A percentile compares a stretch with the other conserved stretches of the same genome.
Conservation (phyloP, 331 rosid species). For the Stylosanthes scabra region DNA sequence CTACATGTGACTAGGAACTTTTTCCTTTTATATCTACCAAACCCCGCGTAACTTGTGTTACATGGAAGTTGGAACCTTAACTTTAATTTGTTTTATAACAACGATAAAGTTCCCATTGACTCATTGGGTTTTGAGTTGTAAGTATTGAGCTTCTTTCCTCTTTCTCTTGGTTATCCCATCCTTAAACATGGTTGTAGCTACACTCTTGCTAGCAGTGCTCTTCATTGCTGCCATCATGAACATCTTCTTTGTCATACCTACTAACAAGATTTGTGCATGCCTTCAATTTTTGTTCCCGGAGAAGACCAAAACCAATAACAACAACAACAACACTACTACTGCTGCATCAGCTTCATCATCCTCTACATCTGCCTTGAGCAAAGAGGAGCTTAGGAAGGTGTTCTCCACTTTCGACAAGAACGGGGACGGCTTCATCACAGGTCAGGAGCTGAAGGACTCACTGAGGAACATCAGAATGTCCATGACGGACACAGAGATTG, state of each 20-base stretch:
- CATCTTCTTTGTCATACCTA: conserved; percentile 53
- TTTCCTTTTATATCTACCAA: conserved; percentile 29
- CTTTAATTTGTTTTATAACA: neutral
- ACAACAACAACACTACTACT: neutral
- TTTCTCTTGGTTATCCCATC: conserved; percentile 36
- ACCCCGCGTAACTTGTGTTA: conserved; percentile 49
- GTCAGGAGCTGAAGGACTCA: conserved; percentile 70
- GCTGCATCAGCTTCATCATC: neutral
- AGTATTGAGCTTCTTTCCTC: neutral
- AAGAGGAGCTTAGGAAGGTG: conserved; percentile 54
- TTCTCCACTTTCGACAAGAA: conserved; percentile 83
- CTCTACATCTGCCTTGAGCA: neutral
- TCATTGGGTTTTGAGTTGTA: neutral
- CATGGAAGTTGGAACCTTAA: neutral
- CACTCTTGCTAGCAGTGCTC: conserved; percentile 50
- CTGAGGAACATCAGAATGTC: conserved; percentile 65
- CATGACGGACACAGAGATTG: conserved; percentile 64
- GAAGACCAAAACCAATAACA: conserved; percentile 8
- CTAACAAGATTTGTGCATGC: conserved; percentile 53
- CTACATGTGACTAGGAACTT: no score
- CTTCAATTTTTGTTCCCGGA: conserved; percentile 42
- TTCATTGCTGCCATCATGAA: conserved; percentile 69
- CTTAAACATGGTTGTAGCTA: conserved; percentile 47
- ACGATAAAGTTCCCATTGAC: neutral
- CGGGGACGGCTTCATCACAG: conserved; percentile 75